phyloP scores from a whole-genome alignment of 352 stramenopile species.

The Globisporangium recalcitrans region DNA sequence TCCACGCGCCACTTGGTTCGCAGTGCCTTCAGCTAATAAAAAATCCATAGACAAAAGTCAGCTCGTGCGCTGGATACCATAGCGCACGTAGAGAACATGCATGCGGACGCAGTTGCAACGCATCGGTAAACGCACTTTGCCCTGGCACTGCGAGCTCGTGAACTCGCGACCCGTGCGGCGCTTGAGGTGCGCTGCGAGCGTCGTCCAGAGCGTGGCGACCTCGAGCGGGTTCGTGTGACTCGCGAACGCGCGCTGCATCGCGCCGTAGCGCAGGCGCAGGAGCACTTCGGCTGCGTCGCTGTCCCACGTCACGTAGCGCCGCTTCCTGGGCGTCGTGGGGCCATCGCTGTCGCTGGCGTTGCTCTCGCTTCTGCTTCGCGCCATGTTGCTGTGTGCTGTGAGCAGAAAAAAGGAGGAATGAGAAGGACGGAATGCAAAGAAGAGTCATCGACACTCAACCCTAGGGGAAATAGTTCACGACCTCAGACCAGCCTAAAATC shows the following conservation, averaged over 20 bases:
- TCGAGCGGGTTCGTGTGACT: slow-evolving; percentile 1
- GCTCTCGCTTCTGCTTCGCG: neutral
- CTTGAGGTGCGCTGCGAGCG: neutral
- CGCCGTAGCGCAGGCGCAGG: neutral
- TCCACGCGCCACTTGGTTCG: neutral
- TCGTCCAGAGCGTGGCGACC: neutral
- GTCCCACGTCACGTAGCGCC: slow-evolving; percentile 1
- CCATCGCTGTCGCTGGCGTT: neutral
- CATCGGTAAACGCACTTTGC: neutral
- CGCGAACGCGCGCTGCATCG: neutral
- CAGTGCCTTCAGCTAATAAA: neutral
- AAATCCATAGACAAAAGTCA: no score
- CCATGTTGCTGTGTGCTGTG: neutral
- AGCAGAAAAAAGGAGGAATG: neutral
- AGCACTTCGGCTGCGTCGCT: neutral
- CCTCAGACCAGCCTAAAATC: neutral
- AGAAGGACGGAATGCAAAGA: neutral
- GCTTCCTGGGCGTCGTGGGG: neutral
- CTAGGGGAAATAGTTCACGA: no score
- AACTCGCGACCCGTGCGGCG: neutral
- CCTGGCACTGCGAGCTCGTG: neutral
- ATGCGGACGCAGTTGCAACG: neutral
- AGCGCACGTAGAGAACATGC: neutral
- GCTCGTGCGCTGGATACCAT: no score
- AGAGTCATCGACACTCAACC: no score